Conservation (phyloP, 2,329 filamentous ascomycete genomes). For the Scopulariopsis brevicaulis region DNA sequence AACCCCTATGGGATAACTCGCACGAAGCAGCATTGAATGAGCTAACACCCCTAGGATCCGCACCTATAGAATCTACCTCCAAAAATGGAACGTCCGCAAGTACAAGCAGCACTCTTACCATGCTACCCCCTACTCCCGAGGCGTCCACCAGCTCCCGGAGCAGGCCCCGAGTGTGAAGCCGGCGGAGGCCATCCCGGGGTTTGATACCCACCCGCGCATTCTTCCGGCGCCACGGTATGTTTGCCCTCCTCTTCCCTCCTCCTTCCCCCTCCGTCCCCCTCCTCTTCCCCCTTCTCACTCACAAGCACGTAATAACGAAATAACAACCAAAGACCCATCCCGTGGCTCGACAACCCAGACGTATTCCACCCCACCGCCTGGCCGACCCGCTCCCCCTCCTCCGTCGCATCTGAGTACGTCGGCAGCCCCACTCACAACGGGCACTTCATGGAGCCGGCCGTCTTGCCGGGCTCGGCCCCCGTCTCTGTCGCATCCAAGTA, state of each 20-base stretch:
- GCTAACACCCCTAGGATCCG: constrained; percentile 19
- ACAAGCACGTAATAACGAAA: neutral
- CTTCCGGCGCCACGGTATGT: too few relatives aligned
- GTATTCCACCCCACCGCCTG: neutral
- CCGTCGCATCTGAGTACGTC: neutral
- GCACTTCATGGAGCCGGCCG: neutral
- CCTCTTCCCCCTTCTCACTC: neutral
- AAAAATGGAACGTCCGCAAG: constrained; percentile 32
- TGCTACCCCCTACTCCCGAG: too few relatives aligned
- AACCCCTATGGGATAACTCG: neutral
- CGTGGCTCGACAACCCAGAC: neutral
- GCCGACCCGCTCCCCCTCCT: neutral
- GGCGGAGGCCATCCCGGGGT: neutral
- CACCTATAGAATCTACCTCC: constrained; percentile 35
- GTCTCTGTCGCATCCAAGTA: neutral
- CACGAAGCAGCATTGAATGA: neutral
- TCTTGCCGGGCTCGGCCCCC: neutral
- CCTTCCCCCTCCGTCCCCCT: neutral
- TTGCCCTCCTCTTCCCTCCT: too few relatives aligned
- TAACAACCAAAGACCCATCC: neutral
- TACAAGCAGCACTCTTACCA: constrained; percentile 22
- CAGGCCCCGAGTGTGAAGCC: neutral
- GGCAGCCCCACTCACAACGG: neutral
- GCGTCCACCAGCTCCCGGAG: neutral
- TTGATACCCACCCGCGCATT: too few relatives aligned